These are phyloP conservation scores for Tulasnella calospora DNA, from an alignment of 768 basidiomycete genomes.

Conservation along the genomic window DNA sequence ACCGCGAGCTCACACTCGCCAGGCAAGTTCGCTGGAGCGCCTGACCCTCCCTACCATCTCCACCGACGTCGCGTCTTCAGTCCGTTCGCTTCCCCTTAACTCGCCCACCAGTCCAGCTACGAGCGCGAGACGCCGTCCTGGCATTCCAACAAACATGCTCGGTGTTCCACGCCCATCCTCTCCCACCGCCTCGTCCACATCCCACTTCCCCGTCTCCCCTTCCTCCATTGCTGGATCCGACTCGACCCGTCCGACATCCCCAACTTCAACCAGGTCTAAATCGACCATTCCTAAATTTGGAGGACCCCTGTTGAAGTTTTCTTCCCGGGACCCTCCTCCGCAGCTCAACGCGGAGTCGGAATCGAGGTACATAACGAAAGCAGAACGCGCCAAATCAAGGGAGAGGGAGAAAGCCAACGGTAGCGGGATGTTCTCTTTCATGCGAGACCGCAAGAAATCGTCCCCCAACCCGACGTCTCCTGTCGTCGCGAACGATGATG, in stretches of 20 bases:
- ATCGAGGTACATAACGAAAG: neutral
- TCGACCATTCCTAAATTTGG: neutral
- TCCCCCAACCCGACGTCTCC: neutral
- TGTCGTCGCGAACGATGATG: too few species aligned
- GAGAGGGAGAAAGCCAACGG: conserved; percentile 5
- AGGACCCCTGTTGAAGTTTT: neutral
- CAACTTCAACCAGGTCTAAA: conserved; percentile 5
- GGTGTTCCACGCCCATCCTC: neutral
- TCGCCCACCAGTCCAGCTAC: neutral
- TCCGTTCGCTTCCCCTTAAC: conserved; percentile 5
- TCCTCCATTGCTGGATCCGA: neutral
- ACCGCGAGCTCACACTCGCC: neutral
- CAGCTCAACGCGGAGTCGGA: conserved; percentile 21
- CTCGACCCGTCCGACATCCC: neutral
- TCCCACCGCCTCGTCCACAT: neutral
- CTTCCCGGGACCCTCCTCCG: neutral
- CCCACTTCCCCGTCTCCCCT: conserved; percentile 7
- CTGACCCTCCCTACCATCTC: neutral
- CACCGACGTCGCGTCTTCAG: neutral
- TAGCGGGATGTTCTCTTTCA: conserved; percentile 21
- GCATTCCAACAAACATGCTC: neutral
- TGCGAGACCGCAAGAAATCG: conserved; percentile 21
- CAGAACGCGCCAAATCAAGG: neutral
- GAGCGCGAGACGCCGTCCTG: neutral
- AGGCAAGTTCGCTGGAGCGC: neutral